phyloP scores from a whole-genome alignment of 208 protist species.

The Acanthamoeba lenticulata region DNA sequence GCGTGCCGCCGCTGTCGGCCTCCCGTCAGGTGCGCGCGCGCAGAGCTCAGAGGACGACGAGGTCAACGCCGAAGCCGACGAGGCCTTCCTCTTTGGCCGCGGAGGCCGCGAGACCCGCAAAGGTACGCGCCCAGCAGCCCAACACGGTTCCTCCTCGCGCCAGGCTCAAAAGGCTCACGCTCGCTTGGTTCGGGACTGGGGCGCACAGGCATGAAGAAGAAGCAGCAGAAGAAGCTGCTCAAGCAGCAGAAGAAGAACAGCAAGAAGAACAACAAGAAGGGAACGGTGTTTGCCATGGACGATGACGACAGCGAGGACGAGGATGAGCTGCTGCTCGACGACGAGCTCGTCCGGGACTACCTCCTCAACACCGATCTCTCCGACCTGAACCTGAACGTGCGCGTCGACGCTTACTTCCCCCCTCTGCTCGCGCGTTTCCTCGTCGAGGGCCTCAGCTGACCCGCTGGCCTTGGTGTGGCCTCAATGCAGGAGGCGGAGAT shows the following conservation, averaged over 20 bases:
- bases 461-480: no score
- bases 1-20: background rate
- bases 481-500: background rate
- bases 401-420: background rate
- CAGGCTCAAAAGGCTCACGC: no score
- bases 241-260: no score
- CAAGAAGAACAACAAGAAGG: conserved; percentile 11
- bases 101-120: background rate
- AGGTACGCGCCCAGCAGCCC: background rate
- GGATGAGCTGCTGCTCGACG: background rate
- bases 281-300: background rate
- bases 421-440: background rate
- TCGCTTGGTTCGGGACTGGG: background rate
- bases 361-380: background rate
- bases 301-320: conserved; percentile 4
- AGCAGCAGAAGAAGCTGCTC: background rate
- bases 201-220: background rate
- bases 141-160: background rate
- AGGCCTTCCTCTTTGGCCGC: conserved; percentile 10
- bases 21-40: background rate
- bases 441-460: no score
- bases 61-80: background rate
- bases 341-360: conserved; percentile 10
- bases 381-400: background rate
- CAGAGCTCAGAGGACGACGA: conserved; percentile 17